Base-by-base conservation (phyloP, 2,329 filamentous ascomycete species). In the Didymella pomorum region DNA sequence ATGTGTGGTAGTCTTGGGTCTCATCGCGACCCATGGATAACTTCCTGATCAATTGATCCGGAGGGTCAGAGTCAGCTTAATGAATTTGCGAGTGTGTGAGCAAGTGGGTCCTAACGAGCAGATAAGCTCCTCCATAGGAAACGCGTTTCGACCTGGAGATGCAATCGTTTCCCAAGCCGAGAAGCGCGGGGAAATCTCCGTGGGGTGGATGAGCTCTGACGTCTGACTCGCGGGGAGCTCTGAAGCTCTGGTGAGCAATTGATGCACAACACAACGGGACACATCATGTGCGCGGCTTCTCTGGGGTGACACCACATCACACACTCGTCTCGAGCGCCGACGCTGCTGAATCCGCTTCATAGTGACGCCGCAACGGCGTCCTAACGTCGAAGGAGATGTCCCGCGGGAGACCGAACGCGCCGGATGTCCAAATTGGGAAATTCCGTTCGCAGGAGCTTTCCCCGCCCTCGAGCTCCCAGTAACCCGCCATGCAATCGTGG, bases 401-500 rank as follows among this genome's bases (percentile, higher is more conserved):
- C 44, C 56, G 46, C 46, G 52, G 51, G 8, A 41, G 39, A 44
- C 26, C 23, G 23, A 48, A 33, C 16, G 52, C 25, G 23, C 57
- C 47, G 57, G 28, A 55, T 60, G 31, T 41, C 57, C 57, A 18
- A 31, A 47, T 60, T 48, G n/a, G 57, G 57, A 47, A 18, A 60
- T 55, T 43, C 57, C 57, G 57, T 44, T 12, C 6, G n/a, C 43
- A 47, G 42, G 47, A 52, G 49, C 54, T 57, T 57, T 52, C 54
- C 54, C 54, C 54, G 54, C 54, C 47, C 42, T 47, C 20, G 49
- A 43, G 44, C 46, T 35, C 42, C 12, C 47, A 53, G 50, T 49
- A 35, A 45, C 33, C 49, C 46, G 47, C 46, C 57, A 51, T 52
- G 42, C 52, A 42, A 31, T 48, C 20, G 35, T 50, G 50, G 52